These are phyloP conservation scores for Polychytrium aggregatum DNA, from an alignment of 192 early-diverging fungal genomes.

Conservation along the genomic window DNA sequence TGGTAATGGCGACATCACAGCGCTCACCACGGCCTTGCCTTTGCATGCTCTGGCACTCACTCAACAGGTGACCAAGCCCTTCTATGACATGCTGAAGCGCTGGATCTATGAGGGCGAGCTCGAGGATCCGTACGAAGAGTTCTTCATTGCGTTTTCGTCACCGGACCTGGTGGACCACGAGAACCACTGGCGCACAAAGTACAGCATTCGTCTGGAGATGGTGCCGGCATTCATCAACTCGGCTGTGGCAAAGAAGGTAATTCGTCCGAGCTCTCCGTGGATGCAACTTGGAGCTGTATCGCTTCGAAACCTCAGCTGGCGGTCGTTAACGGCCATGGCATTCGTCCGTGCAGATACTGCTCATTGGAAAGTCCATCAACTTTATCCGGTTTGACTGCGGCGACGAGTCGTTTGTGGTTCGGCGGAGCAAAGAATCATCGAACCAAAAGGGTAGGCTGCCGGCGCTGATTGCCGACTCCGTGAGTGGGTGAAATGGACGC, in stretches of 20 bases:
- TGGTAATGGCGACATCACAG: no score
- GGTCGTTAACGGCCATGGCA: background rate
- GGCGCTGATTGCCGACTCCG: no score
- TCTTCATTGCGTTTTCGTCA: conserved; percentile 81
- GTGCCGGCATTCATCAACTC: conserved; percentile 74
- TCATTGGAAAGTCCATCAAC: conserved; percentile 81
- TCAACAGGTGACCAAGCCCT: conserved; percentile 63
- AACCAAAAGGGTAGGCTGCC: no score
- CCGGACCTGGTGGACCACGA: conserved; percentile 57
- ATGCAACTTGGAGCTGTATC: no score
- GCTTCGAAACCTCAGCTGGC: no score
- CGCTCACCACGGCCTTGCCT: no score
- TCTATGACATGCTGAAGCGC: conserved; percentile 74
- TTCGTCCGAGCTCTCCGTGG: background rate
- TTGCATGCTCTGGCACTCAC: background rate
- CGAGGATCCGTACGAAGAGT: conserved; percentile 84
- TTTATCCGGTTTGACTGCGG: conserved; percentile 39
- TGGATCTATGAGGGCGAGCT: conserved; percentile 95
- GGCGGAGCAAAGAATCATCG: conserved; percentile 5
- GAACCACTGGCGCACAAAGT: conserved; percentile 76
- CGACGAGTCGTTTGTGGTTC: conserved; percentile 26
- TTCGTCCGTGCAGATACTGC: conserved; percentile 46
- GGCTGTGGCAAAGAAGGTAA: conserved; percentile 68
- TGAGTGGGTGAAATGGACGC: no score
- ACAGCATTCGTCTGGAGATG: conserved; percentile 63